These are phyloP conservation scores for Phaeodactylum tricornutum DNA, from an alignment of 108 stramenopile genomes.

Conservation along the genomic window DNA sequence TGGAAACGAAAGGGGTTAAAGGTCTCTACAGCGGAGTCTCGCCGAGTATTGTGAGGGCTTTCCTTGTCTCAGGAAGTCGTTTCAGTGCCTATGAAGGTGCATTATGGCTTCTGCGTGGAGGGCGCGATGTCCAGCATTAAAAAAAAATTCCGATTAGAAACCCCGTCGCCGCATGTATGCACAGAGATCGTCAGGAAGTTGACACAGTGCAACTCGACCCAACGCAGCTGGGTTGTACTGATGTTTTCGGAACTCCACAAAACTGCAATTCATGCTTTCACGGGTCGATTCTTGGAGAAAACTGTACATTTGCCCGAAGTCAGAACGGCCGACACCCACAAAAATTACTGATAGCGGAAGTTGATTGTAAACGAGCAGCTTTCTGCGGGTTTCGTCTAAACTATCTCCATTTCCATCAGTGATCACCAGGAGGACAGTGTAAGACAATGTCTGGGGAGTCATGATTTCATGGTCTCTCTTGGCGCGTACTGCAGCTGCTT, in stretches of 20 bases:
- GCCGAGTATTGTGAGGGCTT: conserved; percentile 75
- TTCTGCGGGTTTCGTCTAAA: conserved; percentile 49
- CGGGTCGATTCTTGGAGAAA: no score
- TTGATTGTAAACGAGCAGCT: conserved; percentile 35
- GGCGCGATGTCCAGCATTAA: no score
- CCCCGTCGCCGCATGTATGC: no score
- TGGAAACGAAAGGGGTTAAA: conserved; percentile 49
- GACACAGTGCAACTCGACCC: not conserved
- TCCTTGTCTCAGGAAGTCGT: conserved; percentile 80
- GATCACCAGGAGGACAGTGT: conserved; percentile 78
- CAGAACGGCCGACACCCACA: conserved; percentile 75
- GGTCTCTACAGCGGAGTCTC: conserved; percentile 82
- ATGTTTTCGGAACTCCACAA: no score
- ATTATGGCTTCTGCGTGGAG: conserved; percentile 52
- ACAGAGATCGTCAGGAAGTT: no score
- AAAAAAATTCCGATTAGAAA: no score
- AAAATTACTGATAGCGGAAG: conserved; percentile 74
- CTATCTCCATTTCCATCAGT: conserved; percentile 86
- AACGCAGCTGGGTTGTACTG: no score
- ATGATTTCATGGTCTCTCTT: conserved; percentile 25
- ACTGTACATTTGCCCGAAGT: no score
- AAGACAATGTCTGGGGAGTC: no score
- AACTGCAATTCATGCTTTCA: no score
- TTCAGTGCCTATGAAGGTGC: conserved; percentile 87
- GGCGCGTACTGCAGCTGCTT: conserved; percentile 50